Percentiles rank a stretch among this genome's conserved stretches.
These are phyloP conservation scores for Metschnikowia cerradonensis DNA, from an alignment of 805 yeast genomes.

Conservation along the genomic window DNA sequence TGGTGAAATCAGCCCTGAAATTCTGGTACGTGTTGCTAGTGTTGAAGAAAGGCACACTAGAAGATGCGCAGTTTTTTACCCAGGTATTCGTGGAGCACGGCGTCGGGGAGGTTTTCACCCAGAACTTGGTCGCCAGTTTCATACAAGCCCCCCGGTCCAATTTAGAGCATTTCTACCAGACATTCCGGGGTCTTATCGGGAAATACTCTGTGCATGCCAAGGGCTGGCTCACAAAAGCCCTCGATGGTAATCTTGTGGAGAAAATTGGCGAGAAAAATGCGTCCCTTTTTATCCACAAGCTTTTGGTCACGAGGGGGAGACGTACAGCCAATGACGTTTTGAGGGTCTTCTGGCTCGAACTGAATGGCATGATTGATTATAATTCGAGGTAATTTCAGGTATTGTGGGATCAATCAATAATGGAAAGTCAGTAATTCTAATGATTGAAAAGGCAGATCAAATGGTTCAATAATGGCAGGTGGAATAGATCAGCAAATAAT, in stretches of 20 bases:
- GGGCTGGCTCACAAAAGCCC: constrained; percentile 9
- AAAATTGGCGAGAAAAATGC: constrained; percentile 32
- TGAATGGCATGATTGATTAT: constrained; percentile 52
- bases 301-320: constrained; percentile 62
- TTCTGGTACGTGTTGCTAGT: constrained; percentile 53
- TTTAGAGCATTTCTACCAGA: constrained; percentile 52
- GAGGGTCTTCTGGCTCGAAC: constrained; percentile 60
- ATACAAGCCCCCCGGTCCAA: constrained; percentile 53
- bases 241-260: constrained; percentile 2
- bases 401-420: no score
- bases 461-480: no score
- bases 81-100: constrained; percentile 16
- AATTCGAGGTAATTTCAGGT: constrained; percentile 1
- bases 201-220: constrained; percentile 48
- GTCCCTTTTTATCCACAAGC: constrained; percentile 45
- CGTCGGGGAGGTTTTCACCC: constrained; percentile 25
- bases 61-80: constrained; percentile 34
- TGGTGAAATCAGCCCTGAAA: constrained; percentile 46
- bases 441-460: no score
- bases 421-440: no score
- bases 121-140: constrained; percentile 30
- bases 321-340: constrained; percentile 56
- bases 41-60: constrained; percentile 42
- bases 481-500: no score
- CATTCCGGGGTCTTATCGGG: constrained; percentile 44